Evolutionary conservation across 768 basidiomycete genomes (phyloP).

Genomic region (Naganishia friedmannii): DNA sequence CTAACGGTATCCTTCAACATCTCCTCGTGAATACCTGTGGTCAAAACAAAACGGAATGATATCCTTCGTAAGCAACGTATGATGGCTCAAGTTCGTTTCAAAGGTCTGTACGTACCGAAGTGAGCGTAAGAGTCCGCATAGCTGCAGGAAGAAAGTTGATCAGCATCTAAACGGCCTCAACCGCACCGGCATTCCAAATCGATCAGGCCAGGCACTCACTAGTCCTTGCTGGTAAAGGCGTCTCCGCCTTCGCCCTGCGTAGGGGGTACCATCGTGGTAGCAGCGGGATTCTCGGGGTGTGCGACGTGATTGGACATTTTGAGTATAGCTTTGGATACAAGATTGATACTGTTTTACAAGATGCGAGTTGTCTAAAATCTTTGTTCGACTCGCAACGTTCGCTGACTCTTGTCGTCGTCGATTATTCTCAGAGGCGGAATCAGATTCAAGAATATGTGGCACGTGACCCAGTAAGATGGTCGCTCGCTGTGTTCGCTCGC

Average conservation of each 20-base stretch:
- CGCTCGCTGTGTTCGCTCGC: too few species aligned
- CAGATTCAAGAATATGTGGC: neutral
- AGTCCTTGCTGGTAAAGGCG: slow-evolving; percentile 49
- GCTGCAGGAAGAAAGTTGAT: slow-evolving; percentile 16
- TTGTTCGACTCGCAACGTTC: too few species aligned
- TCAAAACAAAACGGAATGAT: neutral
- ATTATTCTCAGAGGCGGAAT: neutral
- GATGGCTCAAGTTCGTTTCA: too few species aligned
- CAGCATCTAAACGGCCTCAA: neutral
- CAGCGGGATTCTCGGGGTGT: slow-evolving; percentile 21
- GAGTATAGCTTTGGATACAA: neutral
- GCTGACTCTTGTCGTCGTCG: neutral
- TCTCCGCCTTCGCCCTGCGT: slow-evolving; percentile 36
- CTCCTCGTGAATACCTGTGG: slow-evolving; percentile 90
- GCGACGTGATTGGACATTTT: slow-evolving; percentile 24
- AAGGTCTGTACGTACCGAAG: slow-evolving; percentile 63
- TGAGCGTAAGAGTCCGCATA: slow-evolving; percentile 93
- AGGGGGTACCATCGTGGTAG: slow-evolving; percentile 22
- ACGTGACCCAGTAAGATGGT: neutral
- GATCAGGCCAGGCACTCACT: slow-evolving; percentile 37
- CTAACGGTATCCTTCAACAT: slow-evolving; percentile 97
- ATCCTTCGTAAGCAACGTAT: neutral
- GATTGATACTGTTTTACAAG: too few species aligned
- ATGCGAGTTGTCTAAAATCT: too few species aligned
- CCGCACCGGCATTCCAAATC: too few species aligned